These are phyloP conservation scores for Umbellularia californica DNA, from an alignment of 164 flowering plant genomes.

Conservation along the genomic window DNA sequence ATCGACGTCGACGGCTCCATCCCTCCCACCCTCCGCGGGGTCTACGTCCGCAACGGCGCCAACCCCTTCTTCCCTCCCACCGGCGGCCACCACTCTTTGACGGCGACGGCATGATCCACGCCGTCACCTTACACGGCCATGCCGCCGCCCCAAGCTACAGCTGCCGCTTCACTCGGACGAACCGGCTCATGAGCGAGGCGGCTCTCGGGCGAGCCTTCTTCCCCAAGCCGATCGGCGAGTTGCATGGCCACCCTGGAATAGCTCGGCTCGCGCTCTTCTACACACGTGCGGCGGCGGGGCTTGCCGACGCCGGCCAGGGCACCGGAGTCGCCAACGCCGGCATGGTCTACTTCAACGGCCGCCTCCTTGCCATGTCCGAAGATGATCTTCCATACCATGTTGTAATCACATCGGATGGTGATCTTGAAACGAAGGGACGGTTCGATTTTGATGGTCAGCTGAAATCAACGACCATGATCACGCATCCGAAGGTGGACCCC, in stretches of 20 bases:
- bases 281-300: constrained; percentile 31
- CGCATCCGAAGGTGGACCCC: constrained; percentile 66
- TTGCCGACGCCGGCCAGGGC: constrained; percentile 29
- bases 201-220: constrained; percentile 26
- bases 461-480: constrained; percentile 33
- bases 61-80: constrained; percentile 34
- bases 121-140: constrained; percentile 22
- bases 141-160: constrained; percentile 24
- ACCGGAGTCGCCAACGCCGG: constrained; percentile 53
- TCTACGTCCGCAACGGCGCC: constrained; percentile 45
- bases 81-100: constrained; percentile 49
- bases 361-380: constrained; percentile 50
- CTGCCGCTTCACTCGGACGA: constrained; percentile 44
- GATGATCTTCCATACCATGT: constrained; percentile 54
- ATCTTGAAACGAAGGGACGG: constrained; percentile 48
- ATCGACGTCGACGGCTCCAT: constrained; percentile 25
- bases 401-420: constrained; percentile 30
- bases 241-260: constrained; percentile 45
- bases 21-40: constrained; percentile 31
- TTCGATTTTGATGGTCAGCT: constrained; percentile 43
- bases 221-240: constrained; percentile 46
- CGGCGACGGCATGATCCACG: constrained; percentile 55
- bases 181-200: constrained; percentile 30
- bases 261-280: constrained; percentile 33
- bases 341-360: constrained; percentile 38